Base-by-base conservation (phyloP, 2,329 filamentous ascomycete genomes). In the Scedosporium aurantiacum region DNA sequence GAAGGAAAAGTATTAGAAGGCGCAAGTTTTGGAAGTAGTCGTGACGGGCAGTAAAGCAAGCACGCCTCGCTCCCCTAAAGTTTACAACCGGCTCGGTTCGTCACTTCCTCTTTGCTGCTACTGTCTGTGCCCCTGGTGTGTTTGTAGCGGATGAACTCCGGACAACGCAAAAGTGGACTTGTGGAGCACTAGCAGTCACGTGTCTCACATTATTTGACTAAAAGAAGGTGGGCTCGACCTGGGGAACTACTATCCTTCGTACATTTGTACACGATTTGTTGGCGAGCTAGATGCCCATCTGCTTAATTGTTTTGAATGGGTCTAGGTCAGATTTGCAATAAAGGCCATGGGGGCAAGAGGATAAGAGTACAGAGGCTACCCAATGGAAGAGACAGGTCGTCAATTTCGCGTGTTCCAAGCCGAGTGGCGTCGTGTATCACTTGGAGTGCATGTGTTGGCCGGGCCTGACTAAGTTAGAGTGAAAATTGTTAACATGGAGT, bases 1-100 rank as follows among this genome's bases (percentile, higher is more conserved):
- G 65, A 66, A 61, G 40, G 56, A 61, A 61, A 61, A 50, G 41
- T 58, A 58, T 61, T 64, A 65, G 64, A 67, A 66, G 66, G 62
- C 59, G 52, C 59, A 52, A 47, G 59, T 40, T 61, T 57, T 40
- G 43, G 59, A 61, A 32, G 59, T 41, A 57, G 59, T 61, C 59
- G 59, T 61, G 59, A 61, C 59, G 59, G 59, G 23, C 28, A 23
- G 50, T 54, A 56, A 61, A 61, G 59, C n/a, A 37, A 61, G 59
- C 59, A 61, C 37, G 52, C 59, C 59, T 61, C 59, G 59, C 52
- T 60, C 32, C 37, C 59, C 32, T 40, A 55, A 40, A 61, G 59
- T 61, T 61, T 55, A 43, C 56, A 16, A n/a, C 18, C 41, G 12
- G 56, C n/a, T n/a, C n/a, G 28, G 28, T 43, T 58, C 28, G 18